Percentiles rank a stretch among this genome's conserved stretches.
phyloP scores from a whole-genome alignment of 805 yeast genomes.

The Ogataea chonburiensis region DNA sequence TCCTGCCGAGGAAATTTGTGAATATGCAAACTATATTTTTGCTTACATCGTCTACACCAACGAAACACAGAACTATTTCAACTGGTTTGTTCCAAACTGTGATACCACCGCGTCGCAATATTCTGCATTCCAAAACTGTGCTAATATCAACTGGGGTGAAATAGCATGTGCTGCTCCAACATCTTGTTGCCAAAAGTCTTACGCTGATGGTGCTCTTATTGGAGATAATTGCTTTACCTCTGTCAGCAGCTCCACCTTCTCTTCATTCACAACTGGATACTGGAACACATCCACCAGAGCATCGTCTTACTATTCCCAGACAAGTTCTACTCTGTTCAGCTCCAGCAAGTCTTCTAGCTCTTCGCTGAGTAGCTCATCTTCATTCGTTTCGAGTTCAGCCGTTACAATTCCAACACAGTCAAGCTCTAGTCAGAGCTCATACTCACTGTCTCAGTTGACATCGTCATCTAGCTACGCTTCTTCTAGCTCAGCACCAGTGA shows the following conservation, averaged over 20 bases:
- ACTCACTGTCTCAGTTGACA: too few species aligned
- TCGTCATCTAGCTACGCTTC: too few species aligned
- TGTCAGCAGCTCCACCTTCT: not conserved
- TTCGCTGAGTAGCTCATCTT: not conserved
- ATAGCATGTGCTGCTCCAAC: not conserved
- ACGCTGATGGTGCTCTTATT: not conserved
- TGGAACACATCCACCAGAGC: not conserved
- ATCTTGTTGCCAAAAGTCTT: not conserved
- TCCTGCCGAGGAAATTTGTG: not conserved
- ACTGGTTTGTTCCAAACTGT: constrained; percentile 1
- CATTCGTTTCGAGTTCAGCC: too few species aligned
- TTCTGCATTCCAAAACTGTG: constrained; percentile 1
- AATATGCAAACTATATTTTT: not conserved
- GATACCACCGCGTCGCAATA: not conserved
- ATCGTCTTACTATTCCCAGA: not conserved
- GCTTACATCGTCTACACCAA: not conserved
- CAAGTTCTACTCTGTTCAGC: not conserved
- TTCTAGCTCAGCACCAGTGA: too few species aligned
- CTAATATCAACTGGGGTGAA: not conserved
- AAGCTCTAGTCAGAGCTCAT: not conserved
- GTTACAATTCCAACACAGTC: not conserved
- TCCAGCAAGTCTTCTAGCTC: not conserved
- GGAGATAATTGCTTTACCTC: not conserved
- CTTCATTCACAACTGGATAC: not conserved
- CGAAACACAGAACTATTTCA: not conserved